Evolutionary conservation across 169 alveolate species (phyloP).

Genomic region (Plasmodium fragile): DNA sequence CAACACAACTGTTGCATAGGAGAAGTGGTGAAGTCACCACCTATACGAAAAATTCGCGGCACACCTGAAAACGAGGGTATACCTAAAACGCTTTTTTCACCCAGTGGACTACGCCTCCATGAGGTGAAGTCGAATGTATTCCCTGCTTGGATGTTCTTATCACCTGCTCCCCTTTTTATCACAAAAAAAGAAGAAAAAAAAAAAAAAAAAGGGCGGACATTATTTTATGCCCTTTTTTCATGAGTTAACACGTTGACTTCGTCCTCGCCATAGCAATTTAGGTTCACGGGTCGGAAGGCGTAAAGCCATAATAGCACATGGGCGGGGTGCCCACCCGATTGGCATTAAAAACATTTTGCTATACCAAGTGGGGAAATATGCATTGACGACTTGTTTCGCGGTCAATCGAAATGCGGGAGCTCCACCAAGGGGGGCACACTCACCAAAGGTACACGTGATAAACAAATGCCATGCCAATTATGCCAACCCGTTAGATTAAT

Average conservation of each 20-base stretch:
- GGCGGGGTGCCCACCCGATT: neutral
- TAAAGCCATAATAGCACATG: neutral
- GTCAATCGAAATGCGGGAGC: neutral
- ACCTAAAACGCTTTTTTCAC: neutral
- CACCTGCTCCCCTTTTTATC: neutral
- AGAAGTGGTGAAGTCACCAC: neutral
- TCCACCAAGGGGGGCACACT: neutral
- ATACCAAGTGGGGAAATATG: neutral
- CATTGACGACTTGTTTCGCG: neutral
- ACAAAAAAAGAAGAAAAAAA: neutral
- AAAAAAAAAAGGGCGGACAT: neutral
- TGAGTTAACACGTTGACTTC: neutral
- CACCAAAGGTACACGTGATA: neutral
- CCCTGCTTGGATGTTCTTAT: neutral
- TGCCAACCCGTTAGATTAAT: neutral
- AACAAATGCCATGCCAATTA: neutral
- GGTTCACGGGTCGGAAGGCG: neutral
- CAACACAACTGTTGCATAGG: neutral
- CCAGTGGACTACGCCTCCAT: neutral
- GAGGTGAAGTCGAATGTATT: neutral
- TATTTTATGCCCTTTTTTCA: neutral
- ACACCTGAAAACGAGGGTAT: neutral
- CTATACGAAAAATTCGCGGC: neutral
- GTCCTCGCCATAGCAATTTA: neutral
- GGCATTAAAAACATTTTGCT: neutral